Base-by-base conservation (phyloP, 1,284 basidiomycete genomes). In the Papiliotrema terrestris region DNA sequence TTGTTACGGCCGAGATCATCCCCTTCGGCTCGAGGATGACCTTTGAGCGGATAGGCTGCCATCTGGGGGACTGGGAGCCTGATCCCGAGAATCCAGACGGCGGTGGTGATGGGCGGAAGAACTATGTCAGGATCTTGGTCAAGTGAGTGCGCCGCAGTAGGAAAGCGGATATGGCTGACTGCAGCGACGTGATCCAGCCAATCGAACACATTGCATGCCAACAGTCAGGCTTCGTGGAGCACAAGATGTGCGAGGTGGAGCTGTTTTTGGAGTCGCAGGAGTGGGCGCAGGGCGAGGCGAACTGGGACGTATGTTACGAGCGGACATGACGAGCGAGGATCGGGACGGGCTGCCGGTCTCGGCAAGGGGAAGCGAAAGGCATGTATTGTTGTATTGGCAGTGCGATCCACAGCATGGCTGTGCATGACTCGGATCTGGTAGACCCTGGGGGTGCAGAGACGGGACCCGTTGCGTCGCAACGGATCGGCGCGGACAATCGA, bases 191-290 rank as follows among this genome's bases (percentile, higher is more conserved):
- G 44, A 32, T 62, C 26, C 56, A 57, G 39, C 55, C 63, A 45
- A 62, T 69, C 29, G 60, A 65, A 29, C 56, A 71, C 57, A 52
- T 79, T 75, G 64, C 84, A 75, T 72, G 83, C 87, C 45, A 79
- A 85, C 65, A 80, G 86, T 55, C 73, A 85, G 44, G 84, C 85
- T 55, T 73, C 8, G 69, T 74, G 37, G 69, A 70, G 26, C 72
- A 83, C 56, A 83, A 84, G 2, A 49, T 90, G 59, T 92, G 89
- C 64, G 70, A 77, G 56, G 69, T 93, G 45, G 77, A 81, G 8
- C 80, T 77, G 13, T 92, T 91, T 61, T 81, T 91, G 29, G 76
- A 81, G 57, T 87, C 86, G 62, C 89, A 91, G 74, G 64, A 55
- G 8, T 91, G 86, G 67, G 81, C 87, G 17, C 79, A 81, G 59